Evolutionary conservation across 805 yeast genomes (phyloP).

Genomic region (Pichia occidentalis): DNA sequence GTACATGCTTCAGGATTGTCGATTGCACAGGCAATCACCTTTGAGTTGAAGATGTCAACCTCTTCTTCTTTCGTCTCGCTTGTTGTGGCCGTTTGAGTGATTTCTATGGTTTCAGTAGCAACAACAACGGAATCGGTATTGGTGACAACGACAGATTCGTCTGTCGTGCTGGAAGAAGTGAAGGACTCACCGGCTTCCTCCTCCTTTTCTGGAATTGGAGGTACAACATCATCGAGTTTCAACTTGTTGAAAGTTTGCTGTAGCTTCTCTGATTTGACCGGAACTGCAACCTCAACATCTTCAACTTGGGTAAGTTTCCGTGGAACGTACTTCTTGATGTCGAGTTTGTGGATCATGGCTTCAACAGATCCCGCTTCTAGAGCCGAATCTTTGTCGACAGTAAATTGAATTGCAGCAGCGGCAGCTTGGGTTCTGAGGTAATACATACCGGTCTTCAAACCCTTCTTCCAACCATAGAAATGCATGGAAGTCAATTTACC

Average conservation of each 20-base stretch:
- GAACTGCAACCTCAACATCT: slow-evolving; percentile 23
- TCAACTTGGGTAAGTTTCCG: slow-evolving; percentile 24
- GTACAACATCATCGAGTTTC: slow-evolving; percentile 7
- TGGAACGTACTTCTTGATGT: slow-evolving; percentile 32
- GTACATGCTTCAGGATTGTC: slow-evolving; percentile 96
- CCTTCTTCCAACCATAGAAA: slow-evolving; percentile 98
- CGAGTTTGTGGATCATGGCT: slow-evolving; percentile 27
- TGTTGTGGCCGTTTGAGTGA: slow-evolving; percentile 10
- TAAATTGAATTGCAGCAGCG: slow-evolving; percentile 93
- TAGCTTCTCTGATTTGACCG: slow-evolving; percentile 5
- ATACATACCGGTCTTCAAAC: slow-evolving; percentile 98
- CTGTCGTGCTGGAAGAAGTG: slow-evolving; percentile 1
- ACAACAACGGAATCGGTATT: slow-evolving; percentile 8
- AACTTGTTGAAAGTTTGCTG: slow-evolving; percentile 10
- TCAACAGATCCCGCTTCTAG: slow-evolving; percentile 23
- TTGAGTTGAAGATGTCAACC: slow-evolving; percentile 82
- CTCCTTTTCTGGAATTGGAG: slow-evolving; percentile 21
- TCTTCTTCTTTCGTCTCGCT: slow-evolving; percentile 32
- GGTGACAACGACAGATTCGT: slow-evolving; percentile 6
- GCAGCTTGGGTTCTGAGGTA: slow-evolving; percentile 98
- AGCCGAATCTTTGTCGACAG: slow-evolving; percentile 51
- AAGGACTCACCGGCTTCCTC: slow-evolving; percentile 14
- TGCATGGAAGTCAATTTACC: slow-evolving; percentile 97
- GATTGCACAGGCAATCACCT: slow-evolving; percentile 95
- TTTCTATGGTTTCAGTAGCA: slow-evolving; percentile 5